These are phyloP conservation scores for Suillus luteus DNA, from an alignment of 768 basidiomycete species.

Conservation along the genomic window DNA sequence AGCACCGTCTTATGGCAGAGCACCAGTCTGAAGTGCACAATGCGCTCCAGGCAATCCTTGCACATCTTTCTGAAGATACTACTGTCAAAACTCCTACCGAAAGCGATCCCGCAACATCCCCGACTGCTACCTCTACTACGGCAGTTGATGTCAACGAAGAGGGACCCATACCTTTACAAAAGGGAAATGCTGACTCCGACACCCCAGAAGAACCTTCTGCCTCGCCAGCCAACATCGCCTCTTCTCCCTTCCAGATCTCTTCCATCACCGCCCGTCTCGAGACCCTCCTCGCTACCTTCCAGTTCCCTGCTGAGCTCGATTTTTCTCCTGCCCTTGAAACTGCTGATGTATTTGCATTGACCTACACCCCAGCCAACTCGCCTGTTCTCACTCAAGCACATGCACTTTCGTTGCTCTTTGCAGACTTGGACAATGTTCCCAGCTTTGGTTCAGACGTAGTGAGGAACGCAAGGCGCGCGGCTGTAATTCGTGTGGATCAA, in stretches of 20 bases:
- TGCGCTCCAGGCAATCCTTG: constrained; percentile 2
- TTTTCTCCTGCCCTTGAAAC: constrained; percentile 23
- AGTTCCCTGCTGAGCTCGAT: constrained; percentile 37
- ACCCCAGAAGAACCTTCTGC: constrained; percentile 19
- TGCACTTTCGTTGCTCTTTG: constrained; percentile 55
- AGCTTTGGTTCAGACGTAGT: constrained; percentile 60
- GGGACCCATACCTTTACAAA: constrained; percentile 6
- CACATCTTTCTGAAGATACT: neutral
- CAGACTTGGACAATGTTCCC: constrained; percentile 59
- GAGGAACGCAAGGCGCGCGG: constrained; percentile 50
- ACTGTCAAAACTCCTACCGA: neutral
- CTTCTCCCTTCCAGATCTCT: constrained; percentile 40
- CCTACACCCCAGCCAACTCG: constrained; percentile 59
- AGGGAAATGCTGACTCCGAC: constrained; percentile 24
- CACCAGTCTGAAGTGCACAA: constrained; percentile 11
- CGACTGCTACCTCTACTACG: neutral
- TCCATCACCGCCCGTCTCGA: constrained; percentile 45
- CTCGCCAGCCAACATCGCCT: neutral
- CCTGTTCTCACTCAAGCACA: constrained; percentile 64
- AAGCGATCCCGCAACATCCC: constrained; percentile 3
- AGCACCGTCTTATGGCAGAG: constrained; percentile 11
- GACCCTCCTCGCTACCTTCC: constrained; percentile 40
- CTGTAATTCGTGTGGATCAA: constrained; percentile 57
- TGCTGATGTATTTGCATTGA: constrained; percentile 39
- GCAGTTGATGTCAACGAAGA: neutral